Conservation (phyloP, 768 basidiomycete genomes). For the Gymnopilus dilepis region DNA sequence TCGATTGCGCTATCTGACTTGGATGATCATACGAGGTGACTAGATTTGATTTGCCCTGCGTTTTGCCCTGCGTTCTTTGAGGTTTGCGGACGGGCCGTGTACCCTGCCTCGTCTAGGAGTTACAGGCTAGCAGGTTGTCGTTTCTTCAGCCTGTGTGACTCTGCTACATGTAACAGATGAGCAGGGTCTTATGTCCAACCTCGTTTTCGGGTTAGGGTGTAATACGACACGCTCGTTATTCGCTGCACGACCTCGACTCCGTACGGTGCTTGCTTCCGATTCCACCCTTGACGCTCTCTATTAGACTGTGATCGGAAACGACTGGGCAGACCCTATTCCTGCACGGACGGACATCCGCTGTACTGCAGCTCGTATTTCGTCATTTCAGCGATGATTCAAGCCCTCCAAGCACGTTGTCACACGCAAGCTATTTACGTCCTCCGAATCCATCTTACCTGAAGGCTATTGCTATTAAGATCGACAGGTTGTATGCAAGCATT, state of each 20-base stretch:
- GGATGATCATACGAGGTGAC: neutral
- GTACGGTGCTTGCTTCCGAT: neutral
- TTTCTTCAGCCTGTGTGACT: neutral
- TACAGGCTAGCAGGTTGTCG: neutral
- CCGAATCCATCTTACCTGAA: neutral
- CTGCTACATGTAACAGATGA: neutral
- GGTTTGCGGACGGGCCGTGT: neutral
- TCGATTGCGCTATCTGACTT: constrained; percentile 16
- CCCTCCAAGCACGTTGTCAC: neutral
- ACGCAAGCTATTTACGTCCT: neutral
- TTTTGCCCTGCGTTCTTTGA: neutral
- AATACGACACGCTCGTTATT: neutral
- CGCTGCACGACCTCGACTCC: neutral
- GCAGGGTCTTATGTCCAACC: neutral
- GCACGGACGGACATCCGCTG: neutral
- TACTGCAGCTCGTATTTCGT: neutral
- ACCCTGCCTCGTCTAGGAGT: neutral
- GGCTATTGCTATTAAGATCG: neutral
- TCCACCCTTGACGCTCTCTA: neutral
- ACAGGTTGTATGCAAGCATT: neutral
- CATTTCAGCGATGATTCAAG: neutral
- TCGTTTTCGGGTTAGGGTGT: neutral
- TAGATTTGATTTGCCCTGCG: neutral
- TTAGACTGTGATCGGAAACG: neutral
- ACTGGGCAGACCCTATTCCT: neutral